phyloP scores from a whole-genome alignment of 345 rosid genomes.

The Aquilaria sinensis region DNA sequence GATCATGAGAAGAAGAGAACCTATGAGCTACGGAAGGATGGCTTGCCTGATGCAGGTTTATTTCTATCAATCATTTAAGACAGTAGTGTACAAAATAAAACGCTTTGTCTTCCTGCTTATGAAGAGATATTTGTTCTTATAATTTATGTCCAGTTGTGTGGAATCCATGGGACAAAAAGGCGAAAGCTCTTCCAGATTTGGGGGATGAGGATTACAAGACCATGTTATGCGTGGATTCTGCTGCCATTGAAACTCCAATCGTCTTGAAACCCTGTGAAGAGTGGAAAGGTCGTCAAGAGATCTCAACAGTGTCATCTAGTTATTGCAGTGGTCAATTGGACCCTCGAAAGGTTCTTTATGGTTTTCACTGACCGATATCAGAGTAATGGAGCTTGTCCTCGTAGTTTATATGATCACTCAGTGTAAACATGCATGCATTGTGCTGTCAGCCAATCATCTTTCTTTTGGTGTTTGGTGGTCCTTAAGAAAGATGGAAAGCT shows the following conservation, averaged over 20 bases:
- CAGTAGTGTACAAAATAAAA: too few relatives aligned
- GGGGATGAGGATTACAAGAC: constrained; percentile 80
- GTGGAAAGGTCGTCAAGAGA: constrained; percentile 82
- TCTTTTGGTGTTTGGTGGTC: neutral
- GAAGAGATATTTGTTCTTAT: neutral
- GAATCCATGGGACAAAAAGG: constrained; percentile 92
- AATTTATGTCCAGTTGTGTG: constrained; percentile 45
- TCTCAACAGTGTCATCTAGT: constrained; percentile 82
- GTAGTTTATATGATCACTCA: constrained; percentile 7
- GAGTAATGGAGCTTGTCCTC: constrained; percentile 6
- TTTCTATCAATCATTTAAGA: too few relatives aligned
- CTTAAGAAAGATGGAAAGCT: constrained; percentile 7
- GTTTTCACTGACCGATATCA: constrained; percentile 29
- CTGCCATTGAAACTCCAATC: constrained; percentile 56
- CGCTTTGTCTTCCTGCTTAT: too few relatives aligned
- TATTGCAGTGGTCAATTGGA: constrained; percentile 91
- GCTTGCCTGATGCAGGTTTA: constrained; percentile 78
- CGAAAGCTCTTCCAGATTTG: constrained; percentile 65
- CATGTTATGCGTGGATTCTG: constrained; percentile 82
- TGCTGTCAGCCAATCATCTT: constrained; percentile 1
- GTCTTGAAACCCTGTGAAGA: constrained; percentile 71
- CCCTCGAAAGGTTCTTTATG: constrained; percentile 72
- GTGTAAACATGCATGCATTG: constrained; percentile 5
- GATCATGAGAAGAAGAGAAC: constrained; percentile 94
- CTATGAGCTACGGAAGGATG: constrained; percentile 66